Percentiles rank a stretch among this genome's conserved stretches.
Evolutionary conservation across 2,329 filamentous ascomycete genomes (phyloP).

Genomic region (Trichoderma pleuroti): DNA sequence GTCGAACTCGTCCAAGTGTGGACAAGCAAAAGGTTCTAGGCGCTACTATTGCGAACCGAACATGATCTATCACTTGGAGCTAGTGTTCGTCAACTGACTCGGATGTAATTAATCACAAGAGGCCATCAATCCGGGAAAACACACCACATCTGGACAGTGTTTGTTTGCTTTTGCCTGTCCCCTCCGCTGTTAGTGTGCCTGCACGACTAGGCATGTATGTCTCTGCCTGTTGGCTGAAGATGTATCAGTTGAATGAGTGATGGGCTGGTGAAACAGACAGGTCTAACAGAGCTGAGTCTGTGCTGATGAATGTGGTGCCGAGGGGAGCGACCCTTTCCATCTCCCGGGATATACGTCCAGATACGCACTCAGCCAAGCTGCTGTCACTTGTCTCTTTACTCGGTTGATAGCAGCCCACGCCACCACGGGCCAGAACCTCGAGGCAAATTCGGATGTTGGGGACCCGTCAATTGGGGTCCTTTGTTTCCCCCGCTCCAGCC

Average conservation of each 20-base stretch:
- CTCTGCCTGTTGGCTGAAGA: constrained; percentile 7
- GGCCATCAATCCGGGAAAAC: not conserved
- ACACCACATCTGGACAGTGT: not conserved
- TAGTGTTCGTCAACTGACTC: not conserved
- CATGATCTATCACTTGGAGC: not conserved
- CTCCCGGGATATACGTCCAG: not conserved
- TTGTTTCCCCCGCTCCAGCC: not conserved
- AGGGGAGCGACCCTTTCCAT: not conserved
- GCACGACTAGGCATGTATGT: not conserved
- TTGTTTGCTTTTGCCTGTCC: not conserved
- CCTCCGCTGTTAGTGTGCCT: not conserved
- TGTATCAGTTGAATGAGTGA: not conserved
- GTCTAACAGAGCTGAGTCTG: not conserved
- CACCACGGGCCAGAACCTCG: not conserved
- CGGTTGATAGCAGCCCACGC: not conserved
- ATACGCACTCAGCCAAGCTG: not conserved
- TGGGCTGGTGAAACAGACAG: not conserved
- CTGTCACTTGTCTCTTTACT: not conserved
- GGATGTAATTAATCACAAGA: constrained; percentile 3
- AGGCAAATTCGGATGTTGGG: not conserved
- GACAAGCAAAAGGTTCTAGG: not conserved
- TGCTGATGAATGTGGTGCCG: not conserved
- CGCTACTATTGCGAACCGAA: not conserved
- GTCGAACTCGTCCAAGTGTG: not conserved
- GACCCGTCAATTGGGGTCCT: not conserved